Conservation (phyloP, 345 rosid genomes). For the Gossypium stocksii region DNA sequence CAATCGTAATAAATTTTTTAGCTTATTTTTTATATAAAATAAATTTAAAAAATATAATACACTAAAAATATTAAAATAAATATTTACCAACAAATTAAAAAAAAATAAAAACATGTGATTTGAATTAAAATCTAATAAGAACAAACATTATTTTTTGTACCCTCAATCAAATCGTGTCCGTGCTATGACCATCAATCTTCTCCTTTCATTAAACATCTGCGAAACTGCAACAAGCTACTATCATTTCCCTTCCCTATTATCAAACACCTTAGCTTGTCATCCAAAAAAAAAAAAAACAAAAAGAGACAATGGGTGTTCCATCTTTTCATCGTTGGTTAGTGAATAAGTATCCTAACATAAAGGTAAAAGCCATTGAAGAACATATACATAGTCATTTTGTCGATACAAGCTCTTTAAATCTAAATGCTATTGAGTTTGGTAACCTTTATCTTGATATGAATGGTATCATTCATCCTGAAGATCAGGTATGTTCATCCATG, state of each 20-base stretch:
- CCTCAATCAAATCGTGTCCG: too few relatives aligned
- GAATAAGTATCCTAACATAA: constrained; percentile 22
- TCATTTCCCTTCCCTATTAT: too few relatives aligned
- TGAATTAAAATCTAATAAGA: fast-evolving
- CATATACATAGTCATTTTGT: too few relatives aligned
- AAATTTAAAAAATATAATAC: too few relatives aligned
- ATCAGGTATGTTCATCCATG: not conserved
- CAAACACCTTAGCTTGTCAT: not conserved
- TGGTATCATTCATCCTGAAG: constrained; percentile 29
- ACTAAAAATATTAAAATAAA: too few relatives aligned
- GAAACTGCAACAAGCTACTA: not conserved
- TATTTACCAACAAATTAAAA: too few relatives aligned
- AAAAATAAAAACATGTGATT: too few relatives aligned
- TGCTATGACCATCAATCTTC: too few relatives aligned
- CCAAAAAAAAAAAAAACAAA: not conserved
- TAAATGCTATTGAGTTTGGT: constrained; percentile 26
- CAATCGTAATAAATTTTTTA: too few relatives aligned
- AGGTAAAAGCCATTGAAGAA: constrained; percentile 15
- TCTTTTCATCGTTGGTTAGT: constrained; percentile 31
- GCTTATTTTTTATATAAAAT: too few relatives aligned
- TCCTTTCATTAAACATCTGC: not conserved
- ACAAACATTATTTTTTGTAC: too few relatives aligned
- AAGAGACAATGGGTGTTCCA: constrained; percentile 27
- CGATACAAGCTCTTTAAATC: constrained; percentile 14
- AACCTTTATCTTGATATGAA: constrained; percentile 35